phyloP scores from a whole-genome alignment of 805 yeast species.

The Metschnikowia chrysomelidarum region DNA sequence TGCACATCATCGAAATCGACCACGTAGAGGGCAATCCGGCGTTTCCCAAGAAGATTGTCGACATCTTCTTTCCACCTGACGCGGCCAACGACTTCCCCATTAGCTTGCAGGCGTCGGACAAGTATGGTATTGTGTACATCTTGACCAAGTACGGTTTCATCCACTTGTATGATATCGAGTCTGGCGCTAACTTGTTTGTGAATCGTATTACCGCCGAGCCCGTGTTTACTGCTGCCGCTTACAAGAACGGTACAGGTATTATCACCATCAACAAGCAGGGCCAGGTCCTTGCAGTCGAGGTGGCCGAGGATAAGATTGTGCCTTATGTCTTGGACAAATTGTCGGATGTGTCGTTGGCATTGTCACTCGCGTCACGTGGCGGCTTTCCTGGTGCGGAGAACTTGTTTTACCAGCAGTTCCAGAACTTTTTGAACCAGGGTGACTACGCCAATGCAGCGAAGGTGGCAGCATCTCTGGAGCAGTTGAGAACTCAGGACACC shows the following conservation, averaged over 20 bases:
- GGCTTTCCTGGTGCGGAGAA: slow-evolving; percentile 97
- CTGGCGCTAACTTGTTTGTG: slow-evolving; percentile 89
- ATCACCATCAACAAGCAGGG: slow-evolving; percentile 93
- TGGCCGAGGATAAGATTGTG: slow-evolving; percentile 78
- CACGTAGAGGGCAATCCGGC: slow-evolving; percentile 84
- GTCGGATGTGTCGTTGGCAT: slow-evolving; percentile 82
- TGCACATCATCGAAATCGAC: slow-evolving; percentile 94
- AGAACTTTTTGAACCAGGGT: slow-evolving; percentile 75
- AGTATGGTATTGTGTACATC: slow-evolving; percentile 83
- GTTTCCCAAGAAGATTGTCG: slow-evolving; percentile 85
- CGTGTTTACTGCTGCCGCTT: slow-evolving; percentile 82
- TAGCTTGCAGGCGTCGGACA: slow-evolving; percentile 78
- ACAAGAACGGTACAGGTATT: slow-evolving; percentile 75
- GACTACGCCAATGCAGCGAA: slow-evolving; percentile 92
- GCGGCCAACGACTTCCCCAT: slow-evolving; percentile 96
- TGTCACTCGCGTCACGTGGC: slow-evolving; percentile 89
- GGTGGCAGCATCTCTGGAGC: slow-evolving; percentile 93
- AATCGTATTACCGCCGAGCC: slow-evolving; percentile 96
- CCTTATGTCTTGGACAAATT: slow-evolving; percentile 87
- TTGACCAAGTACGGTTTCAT: slow-evolving; percentile 96
- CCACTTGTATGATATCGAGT: slow-evolving; percentile 90
- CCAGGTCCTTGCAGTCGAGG: slow-evolving; percentile 89
- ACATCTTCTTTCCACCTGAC: slow-evolving; percentile 95
- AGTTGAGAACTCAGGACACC: slow-evolving; percentile 90
- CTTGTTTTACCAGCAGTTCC: slow-evolving; percentile 88